Conservation (phyloP, 257 asterid species). For the Rehmannia glutinosa region DNA sequence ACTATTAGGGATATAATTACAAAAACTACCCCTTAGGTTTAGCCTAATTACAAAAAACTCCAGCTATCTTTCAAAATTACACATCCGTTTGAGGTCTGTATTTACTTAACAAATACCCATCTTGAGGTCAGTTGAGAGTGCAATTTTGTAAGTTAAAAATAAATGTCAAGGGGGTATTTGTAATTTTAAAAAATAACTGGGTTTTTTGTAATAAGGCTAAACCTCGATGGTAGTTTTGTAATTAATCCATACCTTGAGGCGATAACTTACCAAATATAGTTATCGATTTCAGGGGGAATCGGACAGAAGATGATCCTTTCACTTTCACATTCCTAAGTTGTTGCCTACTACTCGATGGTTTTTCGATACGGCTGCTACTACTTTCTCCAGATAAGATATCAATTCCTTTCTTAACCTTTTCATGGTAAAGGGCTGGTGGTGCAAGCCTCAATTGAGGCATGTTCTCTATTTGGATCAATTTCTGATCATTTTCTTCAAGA, state of each 20-base stretch:
- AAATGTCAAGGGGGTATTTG: too few species aligned
- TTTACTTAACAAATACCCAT: too few species aligned
- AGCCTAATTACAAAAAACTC: too few species aligned
- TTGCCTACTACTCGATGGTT: conserved; percentile 41
- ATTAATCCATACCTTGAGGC: not conserved
- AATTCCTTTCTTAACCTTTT: conserved; percentile 71
- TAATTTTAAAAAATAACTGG: too few species aligned
- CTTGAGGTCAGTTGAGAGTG: too few species aligned
- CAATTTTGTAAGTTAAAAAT: too few species aligned
- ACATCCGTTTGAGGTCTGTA: too few species aligned
- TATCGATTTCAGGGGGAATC: conserved; percentile 67
- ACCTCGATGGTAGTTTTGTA: too few species aligned
- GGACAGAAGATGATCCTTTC: conserved; percentile 60
- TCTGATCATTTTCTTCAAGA: conserved; percentile 59
- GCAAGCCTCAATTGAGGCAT: conserved; percentile 80
- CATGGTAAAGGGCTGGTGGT: conserved; percentile 98
- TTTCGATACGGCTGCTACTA: conserved; percentile 47
- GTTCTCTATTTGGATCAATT: conserved; percentile 51
- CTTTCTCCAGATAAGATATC: conserved; percentile 45
- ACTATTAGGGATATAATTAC: too few species aligned
- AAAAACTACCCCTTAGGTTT: too few species aligned
- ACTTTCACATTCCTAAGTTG: conserved; percentile 56
- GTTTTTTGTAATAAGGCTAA: too few species aligned
- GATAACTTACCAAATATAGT: conserved; percentile 64
- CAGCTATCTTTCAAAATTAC: too few species aligned